Evolutionary conservation across 2,329 filamentous ascomycete genomes (phyloP).

Genomic region (Pseudopyricularia cyperi): DNA sequence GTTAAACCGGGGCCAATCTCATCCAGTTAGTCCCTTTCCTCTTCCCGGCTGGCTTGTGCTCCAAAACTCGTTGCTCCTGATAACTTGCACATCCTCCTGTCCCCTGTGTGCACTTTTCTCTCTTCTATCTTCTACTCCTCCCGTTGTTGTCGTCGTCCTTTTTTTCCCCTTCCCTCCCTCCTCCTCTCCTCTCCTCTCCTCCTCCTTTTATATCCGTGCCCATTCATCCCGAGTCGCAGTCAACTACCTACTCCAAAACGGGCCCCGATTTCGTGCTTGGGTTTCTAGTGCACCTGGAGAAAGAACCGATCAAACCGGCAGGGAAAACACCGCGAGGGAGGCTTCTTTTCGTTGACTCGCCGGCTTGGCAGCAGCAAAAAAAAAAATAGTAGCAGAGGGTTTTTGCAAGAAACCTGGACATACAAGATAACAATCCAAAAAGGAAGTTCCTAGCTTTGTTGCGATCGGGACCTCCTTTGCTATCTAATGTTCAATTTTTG

Average conservation of each 20-base stretch:
- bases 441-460: background rate
- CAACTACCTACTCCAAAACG: background rate
- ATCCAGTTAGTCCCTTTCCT: constrained; percentile 44
- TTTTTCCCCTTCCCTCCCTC: background rate
- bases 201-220: background rate
- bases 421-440: background rate
- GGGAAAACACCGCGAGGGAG: background rate
- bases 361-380: background rate
- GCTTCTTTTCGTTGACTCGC: background rate
- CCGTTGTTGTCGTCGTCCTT: constrained; percentile 22
- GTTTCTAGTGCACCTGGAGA: background rate
- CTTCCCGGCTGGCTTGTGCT: constrained; percentile 39
- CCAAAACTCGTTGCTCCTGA: constrained; percentile 34
- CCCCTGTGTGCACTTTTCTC: constrained; percentile 21
- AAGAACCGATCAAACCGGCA: constrained; percentile 2
- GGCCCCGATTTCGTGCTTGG: too few species aligned
- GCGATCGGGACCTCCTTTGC: background rate
- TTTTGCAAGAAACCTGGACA: background rate
- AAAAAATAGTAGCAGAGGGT: background rate
- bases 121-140: constrained; percentile 19
- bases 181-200: constrained; percentile 2
- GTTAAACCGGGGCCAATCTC: constrained; percentile 27
- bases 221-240: background rate
- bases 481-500: background rate
- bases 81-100: constrained; percentile 23